These are phyloP conservation scores for Selaginella moellendorffii DNA, from an alignment of 75 land plant species.

Conservation along the genomic window DNA sequence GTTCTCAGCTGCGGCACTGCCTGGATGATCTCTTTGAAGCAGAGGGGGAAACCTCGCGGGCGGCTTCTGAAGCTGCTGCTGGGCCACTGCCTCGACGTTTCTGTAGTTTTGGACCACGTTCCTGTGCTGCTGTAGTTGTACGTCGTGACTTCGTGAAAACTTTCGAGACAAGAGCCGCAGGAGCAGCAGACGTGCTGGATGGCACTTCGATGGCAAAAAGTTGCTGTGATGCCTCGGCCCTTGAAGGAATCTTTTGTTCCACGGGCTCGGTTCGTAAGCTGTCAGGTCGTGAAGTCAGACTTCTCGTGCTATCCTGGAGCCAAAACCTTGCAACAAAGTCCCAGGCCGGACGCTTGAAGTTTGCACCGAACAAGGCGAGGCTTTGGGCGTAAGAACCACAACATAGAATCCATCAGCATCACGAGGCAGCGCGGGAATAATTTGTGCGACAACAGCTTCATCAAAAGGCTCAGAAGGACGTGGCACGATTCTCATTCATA, in stretches of 20 bases:
- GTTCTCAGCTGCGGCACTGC: neutral
- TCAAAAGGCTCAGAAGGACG: slow-evolving; percentile 28
- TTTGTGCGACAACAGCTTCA: neutral
- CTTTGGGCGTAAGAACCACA: slow-evolving; percentile 69
- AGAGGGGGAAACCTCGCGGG: neutral
- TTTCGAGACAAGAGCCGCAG: slow-evolving; percentile 2
- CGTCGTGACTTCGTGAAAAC: neutral
- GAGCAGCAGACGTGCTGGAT: slow-evolving; percentile 4
- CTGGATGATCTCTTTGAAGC: neutral
- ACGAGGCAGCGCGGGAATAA: neutral
- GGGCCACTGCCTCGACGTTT: neutral
- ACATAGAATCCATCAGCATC: neutral
- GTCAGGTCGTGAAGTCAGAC: slow-evolving; percentile 24
- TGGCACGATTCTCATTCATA: slow-evolving; percentile 58
- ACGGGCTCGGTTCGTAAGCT: slow-evolving; percentile 8
- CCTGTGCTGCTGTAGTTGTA: neutral
- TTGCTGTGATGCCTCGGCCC: neutral
- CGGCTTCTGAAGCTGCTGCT: neutral
- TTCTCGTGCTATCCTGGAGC: slow-evolving; percentile 70
- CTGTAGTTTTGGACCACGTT: neutral
- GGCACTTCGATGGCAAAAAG: neutral
- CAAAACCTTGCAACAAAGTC: slow-evolving; percentile 46
- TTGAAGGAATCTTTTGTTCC: slow-evolving; percentile 12
- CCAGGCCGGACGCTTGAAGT: slow-evolving; percentile 72
- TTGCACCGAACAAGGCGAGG: slow-evolving; percentile 63